phyloP scores from a whole-genome alignment of 768 basidiomycete genomes.

The Harrya chromipes region DNA sequence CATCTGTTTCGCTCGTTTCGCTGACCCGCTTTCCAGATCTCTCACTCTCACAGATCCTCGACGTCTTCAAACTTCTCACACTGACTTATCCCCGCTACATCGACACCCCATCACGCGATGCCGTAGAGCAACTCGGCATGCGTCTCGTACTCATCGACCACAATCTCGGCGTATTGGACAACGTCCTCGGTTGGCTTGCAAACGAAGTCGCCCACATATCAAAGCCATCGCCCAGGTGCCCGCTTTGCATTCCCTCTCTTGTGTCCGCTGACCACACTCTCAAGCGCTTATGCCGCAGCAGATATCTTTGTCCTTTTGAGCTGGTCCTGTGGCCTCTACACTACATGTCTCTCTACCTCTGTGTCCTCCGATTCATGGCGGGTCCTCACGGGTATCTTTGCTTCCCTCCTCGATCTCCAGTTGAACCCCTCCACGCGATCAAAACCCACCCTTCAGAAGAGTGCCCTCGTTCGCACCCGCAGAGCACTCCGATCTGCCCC shows the following conservation, averaged over 20 bases:
- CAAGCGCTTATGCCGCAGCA: constrained; percentile 53
- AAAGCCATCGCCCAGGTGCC: constrained; percentile 58
- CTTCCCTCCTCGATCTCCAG: constrained; percentile 56
- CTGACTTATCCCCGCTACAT: constrained; percentile 77
- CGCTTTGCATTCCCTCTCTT: neutral
- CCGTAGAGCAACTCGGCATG: constrained; percentile 65
- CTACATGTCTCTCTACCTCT: constrained; percentile 47
- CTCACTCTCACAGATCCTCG: constrained; percentile 55
- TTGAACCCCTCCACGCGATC: constrained; percentile 48
- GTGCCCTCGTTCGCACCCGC: constrained; percentile 57
- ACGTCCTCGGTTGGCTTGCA: constrained; percentile 74
- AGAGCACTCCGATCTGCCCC: constrained; percentile 68
- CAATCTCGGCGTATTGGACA: constrained; percentile 61
- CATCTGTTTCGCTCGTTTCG: neutral
- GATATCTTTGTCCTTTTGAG: constrained; percentile 67
- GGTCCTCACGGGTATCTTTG: constrained; percentile 53
- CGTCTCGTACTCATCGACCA: constrained; percentile 65
- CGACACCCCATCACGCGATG: constrained; percentile 66
- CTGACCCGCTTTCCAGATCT: constrained; percentile 45
- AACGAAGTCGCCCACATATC: constrained; percentile 60
- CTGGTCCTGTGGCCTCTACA: constrained; percentile 68
- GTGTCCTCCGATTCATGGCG: constrained; percentile 47
- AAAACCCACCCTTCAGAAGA: constrained; percentile 59
- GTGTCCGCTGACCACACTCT: neutral
- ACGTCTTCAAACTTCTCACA: constrained; percentile 70